Evolutionary conservation across 2,329 filamentous ascomycete species (phyloP), one percentile per base, ranked within the genome.

Genomic region (Colletotrichum cuscutae): DNA sequence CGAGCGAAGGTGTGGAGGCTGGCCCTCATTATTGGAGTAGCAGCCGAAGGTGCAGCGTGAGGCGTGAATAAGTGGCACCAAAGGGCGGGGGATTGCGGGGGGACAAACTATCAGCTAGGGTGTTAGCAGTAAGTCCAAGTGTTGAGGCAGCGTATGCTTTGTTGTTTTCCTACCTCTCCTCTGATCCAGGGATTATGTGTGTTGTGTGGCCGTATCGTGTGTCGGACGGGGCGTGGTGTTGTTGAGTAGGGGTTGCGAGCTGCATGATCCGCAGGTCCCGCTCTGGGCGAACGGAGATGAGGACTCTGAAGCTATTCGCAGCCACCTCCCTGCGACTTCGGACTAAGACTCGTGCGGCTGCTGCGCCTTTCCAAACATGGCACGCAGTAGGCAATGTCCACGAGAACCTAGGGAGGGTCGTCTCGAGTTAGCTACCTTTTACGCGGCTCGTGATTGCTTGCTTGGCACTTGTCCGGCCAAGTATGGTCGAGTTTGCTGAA

Each of bases 241-340:
- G 54, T 24, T 30, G 60, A 56, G 46, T 22, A n/a, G 22, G 67
- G 67, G 32, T 52, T 56, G 67, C 66, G 56, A 73, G 71, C 46
- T 61, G 71, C 71, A 73, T 73, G 71, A 73, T 73, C 66, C 71
- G 67, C 35, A 65, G 35, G 71, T 57, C 71, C 71, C 71, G 64
- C 71, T 73, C 66, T 73, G 71, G 71, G 61, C 67, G 71, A 73
- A 73, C 61, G 71, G 71, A 73, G 35, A 57, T 61, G 46, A 65
- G 30, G 56, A 57, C 7, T 32, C 11, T 73, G 71, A 71, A 61
- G 66, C 71, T 71, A 71, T 73, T 73, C 61, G 71, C 67, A 73
- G 66, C 66, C 66, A 58, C 56, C n/a, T 58, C 71, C 67, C 49
- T 73, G 67, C 60, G 46, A 61, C 22, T 30, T 65, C 56, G 67